Percentiles rank a stretch among this genome's conserved stretches.
Conservation (phyloP, 805 yeast genomes). For the Hyphopichia homilentoma region DNA sequence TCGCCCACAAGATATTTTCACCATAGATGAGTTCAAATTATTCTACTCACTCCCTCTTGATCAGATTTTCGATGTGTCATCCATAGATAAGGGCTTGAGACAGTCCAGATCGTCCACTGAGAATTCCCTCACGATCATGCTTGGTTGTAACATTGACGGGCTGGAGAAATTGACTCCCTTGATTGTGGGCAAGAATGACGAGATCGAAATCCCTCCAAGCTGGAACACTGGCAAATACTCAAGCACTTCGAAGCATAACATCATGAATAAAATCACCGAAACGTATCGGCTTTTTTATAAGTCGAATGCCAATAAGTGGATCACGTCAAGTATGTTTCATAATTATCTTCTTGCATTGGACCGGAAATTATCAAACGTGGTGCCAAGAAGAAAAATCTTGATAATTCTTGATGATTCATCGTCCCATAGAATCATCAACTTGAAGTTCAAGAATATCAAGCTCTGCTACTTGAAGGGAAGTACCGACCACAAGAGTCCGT, state of each 20-base stretch:
- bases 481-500: conserved; percentile 34
- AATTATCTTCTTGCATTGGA: conserved; percentile 60
- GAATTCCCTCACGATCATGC: conserved; percentile 50
- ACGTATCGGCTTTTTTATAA: conserved; percentile 53
- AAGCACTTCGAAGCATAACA: conserved; percentile 9
- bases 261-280: conserved; percentile 43
- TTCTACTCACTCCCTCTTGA: conserved; percentile 61
- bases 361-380: conserved; percentile 46
- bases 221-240: conserved; percentile 15
- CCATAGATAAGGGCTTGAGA: conserved; percentile 40
- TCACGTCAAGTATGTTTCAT: conserved; percentile 59
- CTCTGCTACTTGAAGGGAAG: conserved; percentile 37
- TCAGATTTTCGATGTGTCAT: conserved; percentile 46
- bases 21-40: conserved; percentile 57
- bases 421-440: conserved; percentile 51
- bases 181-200: conserved; percentile 56
- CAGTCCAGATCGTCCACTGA: conserved; percentile 36
- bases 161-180: conserved; percentile 59
- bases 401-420: conserved; percentile 59
- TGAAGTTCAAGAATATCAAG: conserved; percentile 33
- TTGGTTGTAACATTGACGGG: conserved; percentile 62
- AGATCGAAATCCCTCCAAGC: conserved; percentile 30
- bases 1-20: conserved; percentile 50
- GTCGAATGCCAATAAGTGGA: conserved; percentile 59
- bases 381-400: conserved; percentile 46